phyloP scores from a whole-genome alignment of 345 rosid species.

The Dipteronia dyeriana region DNA sequence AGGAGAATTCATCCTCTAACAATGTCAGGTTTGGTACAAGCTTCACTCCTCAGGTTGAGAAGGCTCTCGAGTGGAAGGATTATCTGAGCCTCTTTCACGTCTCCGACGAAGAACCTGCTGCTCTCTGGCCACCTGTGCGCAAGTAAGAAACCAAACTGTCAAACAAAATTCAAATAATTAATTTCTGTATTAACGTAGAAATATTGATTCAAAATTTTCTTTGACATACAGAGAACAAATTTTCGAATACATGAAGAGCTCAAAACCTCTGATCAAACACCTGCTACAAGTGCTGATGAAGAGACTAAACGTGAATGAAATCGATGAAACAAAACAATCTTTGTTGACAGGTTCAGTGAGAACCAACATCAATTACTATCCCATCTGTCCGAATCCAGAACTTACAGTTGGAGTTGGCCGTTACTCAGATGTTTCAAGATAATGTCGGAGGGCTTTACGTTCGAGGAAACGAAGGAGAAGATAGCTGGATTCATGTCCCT shows the following conservation, averaged over 20 bases:
- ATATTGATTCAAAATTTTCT: neutral
- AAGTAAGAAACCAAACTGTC: slow-evolving; percentile 20
- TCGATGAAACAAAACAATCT: slow-evolving; percentile 35
- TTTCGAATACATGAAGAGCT: slow-evolving; percentile 42
- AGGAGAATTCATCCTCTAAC: slow-evolving; percentile 31
- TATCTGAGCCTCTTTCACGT: slow-evolving; percentile 50
- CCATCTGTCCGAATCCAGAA: slow-evolving; percentile 49
- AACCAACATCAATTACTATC: slow-evolving; percentile 44
- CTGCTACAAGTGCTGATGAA: slow-evolving; percentile 36
- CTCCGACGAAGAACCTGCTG: slow-evolving; percentile 42
- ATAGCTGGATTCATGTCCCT: slow-evolving; percentile 28
- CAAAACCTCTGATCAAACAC: slow-evolving; percentile 38
- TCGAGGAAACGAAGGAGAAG: slow-evolving; percentile 20
- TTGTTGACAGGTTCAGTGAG: slow-evolving; percentile 41
- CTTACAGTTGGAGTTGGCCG: slow-evolving; percentile 42
- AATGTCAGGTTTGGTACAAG: slow-evolving; percentile 41
- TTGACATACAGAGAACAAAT: slow-evolving; percentile 33
- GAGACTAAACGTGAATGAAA: slow-evolving; percentile 40
- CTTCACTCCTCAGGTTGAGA: slow-evolving; percentile 44
- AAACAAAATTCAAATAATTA: neutral
- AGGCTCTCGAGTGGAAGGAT: slow-evolving; percentile 59
- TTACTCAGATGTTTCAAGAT: slow-evolving; percentile 48
- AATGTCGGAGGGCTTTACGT: slow-evolving; percentile 47
- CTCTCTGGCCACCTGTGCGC: slow-evolving; percentile 49
- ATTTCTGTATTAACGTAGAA: too few relatives aligned